Conservation (phyloP, 2,329 filamentous ascomycete genomes). For the Xylogone sp. region DNA sequence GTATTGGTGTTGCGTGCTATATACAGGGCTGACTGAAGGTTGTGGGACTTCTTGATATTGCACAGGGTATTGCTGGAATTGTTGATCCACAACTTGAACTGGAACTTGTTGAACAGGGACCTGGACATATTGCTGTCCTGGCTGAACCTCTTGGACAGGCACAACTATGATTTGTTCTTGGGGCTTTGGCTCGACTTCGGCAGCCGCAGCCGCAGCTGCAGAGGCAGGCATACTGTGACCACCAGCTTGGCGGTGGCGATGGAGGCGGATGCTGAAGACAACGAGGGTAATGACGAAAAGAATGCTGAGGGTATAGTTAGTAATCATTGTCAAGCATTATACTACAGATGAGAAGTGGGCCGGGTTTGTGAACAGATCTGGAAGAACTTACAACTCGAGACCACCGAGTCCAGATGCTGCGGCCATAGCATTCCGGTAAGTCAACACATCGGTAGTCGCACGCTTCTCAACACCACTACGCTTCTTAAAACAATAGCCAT, state of each 20-base stretch:
- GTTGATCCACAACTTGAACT: background rate
- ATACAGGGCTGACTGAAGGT: background rate
- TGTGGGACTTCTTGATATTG: background rate
- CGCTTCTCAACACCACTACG: slow-evolving; percentile 5
- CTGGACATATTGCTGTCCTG: background rate
- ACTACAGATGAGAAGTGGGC: too few species aligned
- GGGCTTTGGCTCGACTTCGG: background rate
- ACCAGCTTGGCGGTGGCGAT: slow-evolving; percentile 12
- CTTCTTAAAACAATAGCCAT: slow-evolving; percentile 10
- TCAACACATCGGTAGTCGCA: slow-evolving; percentile 6
- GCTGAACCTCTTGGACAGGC: background rate
- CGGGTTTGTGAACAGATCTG: too few species aligned
- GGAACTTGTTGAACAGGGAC: background rate
- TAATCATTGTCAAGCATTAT: background rate
- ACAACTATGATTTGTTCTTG: background rate
- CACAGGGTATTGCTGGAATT: background rate
- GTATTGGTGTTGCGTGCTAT: background rate
- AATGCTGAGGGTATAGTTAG: slow-evolving; percentile 5
- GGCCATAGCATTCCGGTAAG: slow-evolving; percentile 14
- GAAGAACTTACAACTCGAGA: slow-evolving; percentile 16
- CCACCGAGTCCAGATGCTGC: slow-evolving; percentile 14
- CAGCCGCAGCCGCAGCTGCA: background rate
- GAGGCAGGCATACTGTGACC: slow-evolving; percentile 9
- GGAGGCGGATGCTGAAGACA: slow-evolving; percentile 8
- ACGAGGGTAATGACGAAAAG: slow-evolving; percentile 13